phyloP scores from a whole-genome alignment of 2,329 filamentous ascomycete species.

The Akanthomyces muscarius region DNA sequence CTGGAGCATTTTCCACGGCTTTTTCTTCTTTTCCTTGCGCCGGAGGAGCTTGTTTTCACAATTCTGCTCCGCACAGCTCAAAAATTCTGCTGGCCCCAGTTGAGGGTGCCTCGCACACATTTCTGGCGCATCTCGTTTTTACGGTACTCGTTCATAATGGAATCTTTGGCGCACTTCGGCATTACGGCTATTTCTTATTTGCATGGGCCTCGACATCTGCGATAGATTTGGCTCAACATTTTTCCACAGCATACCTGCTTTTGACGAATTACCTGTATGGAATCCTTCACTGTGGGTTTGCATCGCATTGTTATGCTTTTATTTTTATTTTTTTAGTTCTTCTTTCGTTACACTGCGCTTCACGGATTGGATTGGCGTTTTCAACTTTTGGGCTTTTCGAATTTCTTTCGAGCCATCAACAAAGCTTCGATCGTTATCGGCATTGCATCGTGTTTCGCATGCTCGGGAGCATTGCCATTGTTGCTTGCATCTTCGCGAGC shows the following conservation, averaged over 20 bases:
- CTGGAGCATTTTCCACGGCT: constrained; percentile 20
- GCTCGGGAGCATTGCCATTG: background rate
- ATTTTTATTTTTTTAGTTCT: background rate
- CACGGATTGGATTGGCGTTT: constrained; percentile 12
- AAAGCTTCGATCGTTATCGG: background rate
- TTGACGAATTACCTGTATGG: background rate
- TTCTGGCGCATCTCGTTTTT: constrained; percentile 7
- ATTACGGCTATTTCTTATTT: constrained; percentile 21
- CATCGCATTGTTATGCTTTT: constrained; percentile 2
- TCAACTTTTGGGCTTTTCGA: background rate
- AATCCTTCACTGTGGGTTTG: background rate
- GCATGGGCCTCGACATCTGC: constrained; percentile 20
- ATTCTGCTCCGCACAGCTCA: background rate
- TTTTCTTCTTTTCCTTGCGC: constrained; percentile 4
- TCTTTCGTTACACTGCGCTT: background rate
- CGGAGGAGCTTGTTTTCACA: background rate
- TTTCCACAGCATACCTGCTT: background rate
- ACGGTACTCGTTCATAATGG: constrained; percentile 34
- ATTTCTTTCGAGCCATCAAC: background rate
- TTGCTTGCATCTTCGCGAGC: background rate
- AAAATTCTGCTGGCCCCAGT: background rate
- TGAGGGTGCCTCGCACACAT: background rate
- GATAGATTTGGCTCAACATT: constrained; percentile 17
- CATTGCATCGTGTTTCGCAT: constrained; percentile 3
- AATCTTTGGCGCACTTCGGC: constrained; percentile 28